Base-by-base conservation (phyloP, 371 early-diverging fungal species). In the Mortierella sp. region DNA sequence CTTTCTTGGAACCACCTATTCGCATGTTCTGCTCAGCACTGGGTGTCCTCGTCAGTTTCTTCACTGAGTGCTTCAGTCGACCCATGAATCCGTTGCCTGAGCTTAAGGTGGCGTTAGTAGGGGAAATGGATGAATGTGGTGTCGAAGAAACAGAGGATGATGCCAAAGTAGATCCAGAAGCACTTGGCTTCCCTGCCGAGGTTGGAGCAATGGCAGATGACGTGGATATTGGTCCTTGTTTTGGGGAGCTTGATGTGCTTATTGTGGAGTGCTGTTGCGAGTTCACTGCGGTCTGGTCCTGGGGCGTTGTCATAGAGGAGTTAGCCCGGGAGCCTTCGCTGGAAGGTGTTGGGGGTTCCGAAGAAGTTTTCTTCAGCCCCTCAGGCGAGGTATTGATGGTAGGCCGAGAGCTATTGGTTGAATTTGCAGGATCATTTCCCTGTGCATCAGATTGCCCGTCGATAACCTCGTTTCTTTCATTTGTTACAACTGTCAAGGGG, bases 61-160 rank as follows among this genome's bases (percentile, higher is more conserved):
- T 90, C 0, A 86, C 87, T 37, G 88, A 88, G 12, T 84, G 85
- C 29, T 87, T 88, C 23, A 90, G 63, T 40, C 88, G 66, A 29
- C 89, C 86, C 85, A 90, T 89, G 51, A 89, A 87, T 3, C 82
- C 88, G 37, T 80, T 60, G 82, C 83, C 34, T 6, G 88, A 84
- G 6, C 83, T 72, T n/a, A 74, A 73, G 5, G 45, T 65, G 29
- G 87, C 64, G 17, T 80, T 85, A 13, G 75, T 57, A 17, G 70
- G 64, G 8, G 80, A 66, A 26, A 62, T 31, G 15, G 64, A n/a
- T 28, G 74, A 53, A 22, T 42, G 28, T 28, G 79, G 66, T 5
- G 68, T 60, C n/a, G 77, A 68, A 2, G 72, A 59, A 0, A 72
- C 28, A 0, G 78, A 61, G 10, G 77, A 55, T 15, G 68, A 58